These are phyloP conservation scores for Trichophyton simii DNA, from an alignment of 2,329 filamentous ascomycete genomes.

Conservation along the genomic window DNA sequence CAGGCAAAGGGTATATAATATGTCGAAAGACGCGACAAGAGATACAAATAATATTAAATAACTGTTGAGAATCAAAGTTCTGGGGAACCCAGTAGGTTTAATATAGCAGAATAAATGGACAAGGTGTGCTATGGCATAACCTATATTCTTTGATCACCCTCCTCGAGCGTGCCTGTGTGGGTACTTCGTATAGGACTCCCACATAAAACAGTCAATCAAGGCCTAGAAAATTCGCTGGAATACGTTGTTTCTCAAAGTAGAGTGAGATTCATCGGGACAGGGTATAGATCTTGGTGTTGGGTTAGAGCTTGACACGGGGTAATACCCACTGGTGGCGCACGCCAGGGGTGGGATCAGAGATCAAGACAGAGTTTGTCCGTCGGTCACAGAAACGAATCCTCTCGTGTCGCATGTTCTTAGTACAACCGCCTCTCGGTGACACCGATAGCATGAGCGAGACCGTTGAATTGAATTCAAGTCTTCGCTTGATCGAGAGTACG, in stretches of 20 bases:
- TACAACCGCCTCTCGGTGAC: neutral
- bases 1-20: neutral
- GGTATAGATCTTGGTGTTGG: neutral
- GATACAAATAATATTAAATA: neutral
- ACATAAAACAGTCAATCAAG: neutral
- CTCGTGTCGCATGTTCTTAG: neutral
- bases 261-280: neutral
- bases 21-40: neutral
- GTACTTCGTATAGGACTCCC: neutral
- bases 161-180: neutral
- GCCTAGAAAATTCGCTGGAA: neutral
- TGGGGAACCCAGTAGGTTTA: neutral
- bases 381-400: neutral
- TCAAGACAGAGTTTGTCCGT: neutral
- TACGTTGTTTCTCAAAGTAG: neutral
- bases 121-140: neutral
- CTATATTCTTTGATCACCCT: neutral
- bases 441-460: neutral
- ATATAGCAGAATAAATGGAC: neutral
- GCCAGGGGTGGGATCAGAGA: neutral
- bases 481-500: neutral
- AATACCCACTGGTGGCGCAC: neutral
- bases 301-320: neutral
- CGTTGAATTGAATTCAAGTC: neutral
- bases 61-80: neutral